Evolutionary conservation across 108 stramenopile species (phyloP), one percentile per base, ranked within the genome.

Genomic region (Fragilaria crotonensis): DNA sequence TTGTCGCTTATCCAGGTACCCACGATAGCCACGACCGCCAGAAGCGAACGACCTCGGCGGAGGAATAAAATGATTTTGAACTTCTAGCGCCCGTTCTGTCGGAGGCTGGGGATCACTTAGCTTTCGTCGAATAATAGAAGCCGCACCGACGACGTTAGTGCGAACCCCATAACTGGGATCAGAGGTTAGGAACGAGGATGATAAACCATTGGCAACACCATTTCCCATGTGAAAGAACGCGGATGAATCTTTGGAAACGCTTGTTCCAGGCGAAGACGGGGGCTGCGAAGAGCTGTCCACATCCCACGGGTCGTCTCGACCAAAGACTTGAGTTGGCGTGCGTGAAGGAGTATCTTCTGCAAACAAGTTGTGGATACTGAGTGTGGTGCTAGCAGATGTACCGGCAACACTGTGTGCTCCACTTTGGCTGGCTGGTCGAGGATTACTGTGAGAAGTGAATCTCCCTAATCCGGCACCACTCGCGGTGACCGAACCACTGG

Each of bases 1-100:
- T 32, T 68, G 55, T 22, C 83, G 80, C 59, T 88, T 87, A 59
- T 91, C 84, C 30, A 86, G 48, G 22, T 88, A 78, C 22, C 86
- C 86, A 31, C 68, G 63, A 52, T 66, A 88, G 60, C 85, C 85
- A 57, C 49, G 49, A 19, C 44, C 48, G 3, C 29, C 51, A n/a
- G n/a, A n/a, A 36, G 57, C 41, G 53, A 54, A 77, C 11, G 55
- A 36, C 2, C 74, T 60, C 25, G 32, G 33, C 0, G 70, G 67
- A 9, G 74, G 71, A 2, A 46, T 7, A 25, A 58, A 54, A 32
- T 63, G 71, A 64, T 81, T 56, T 19, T 77, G 64, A 25, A 64
- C 51, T 45, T 64, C 70, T 48, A 81, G 36, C 0, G 70, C 48
- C 51, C 74, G 73, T 64, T 60, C 66, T 22, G 80, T 81, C 17